A percentile compares a stretch with the other conserved stretches of the same genome.
These are phyloP conservation scores for Emmonsia crescens DNA, from an alignment of 2,329 filamentous ascomycete genomes.

Conservation along the genomic window DNA sequence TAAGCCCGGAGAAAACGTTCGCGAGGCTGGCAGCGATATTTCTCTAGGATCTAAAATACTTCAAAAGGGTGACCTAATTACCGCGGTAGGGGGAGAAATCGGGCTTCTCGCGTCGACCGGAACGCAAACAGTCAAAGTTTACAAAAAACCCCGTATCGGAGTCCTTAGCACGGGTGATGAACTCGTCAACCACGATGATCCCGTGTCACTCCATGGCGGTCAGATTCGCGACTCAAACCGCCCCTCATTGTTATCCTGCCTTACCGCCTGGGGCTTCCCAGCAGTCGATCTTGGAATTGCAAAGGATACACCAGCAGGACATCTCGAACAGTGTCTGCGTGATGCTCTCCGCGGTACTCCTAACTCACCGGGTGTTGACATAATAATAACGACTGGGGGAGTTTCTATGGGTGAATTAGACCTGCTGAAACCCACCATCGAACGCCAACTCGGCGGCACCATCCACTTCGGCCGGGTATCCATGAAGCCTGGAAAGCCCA, in stretches of 20 bases:
- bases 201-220: slow-evolving; percentile 55
- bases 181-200: slow-evolving; percentile 60
- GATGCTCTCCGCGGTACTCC: slow-evolving; percentile 51
- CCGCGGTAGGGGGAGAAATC: slow-evolving; percentile 78
- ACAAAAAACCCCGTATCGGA: slow-evolving; percentile 66
- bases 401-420: slow-evolving; percentile 98
- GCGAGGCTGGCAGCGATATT: slow-evolving; percentile 85
- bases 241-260: slow-evolving; percentile 71
- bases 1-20: slow-evolving; percentile 71
- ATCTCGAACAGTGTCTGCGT: slow-evolving; percentile 67
- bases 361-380: slow-evolving; percentile 46
- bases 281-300: slow-evolving; percentile 80
- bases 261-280: slow-evolving; percentile 62
- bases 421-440: slow-evolving; percentile 90
- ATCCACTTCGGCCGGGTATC: slow-evolving; percentile 93
- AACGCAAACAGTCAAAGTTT: slow-evolving; percentile 58
- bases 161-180: slow-evolving; percentile 93
- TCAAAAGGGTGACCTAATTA: slow-evolving; percentile 67
- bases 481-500: slow-evolving; percentile 98
- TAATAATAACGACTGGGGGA: slow-evolving; percentile 85
- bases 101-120: slow-evolving; percentile 82
- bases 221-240: slow-evolving; percentile 93
- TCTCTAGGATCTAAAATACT: slow-evolving; percentile 59
- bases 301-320: slow-evolving; percentile 44
- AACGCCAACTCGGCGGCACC: slow-evolving; percentile 75